Base-by-base conservation (phyloP, 169 alveolate species). In the Plasmodium vivax region DNA sequence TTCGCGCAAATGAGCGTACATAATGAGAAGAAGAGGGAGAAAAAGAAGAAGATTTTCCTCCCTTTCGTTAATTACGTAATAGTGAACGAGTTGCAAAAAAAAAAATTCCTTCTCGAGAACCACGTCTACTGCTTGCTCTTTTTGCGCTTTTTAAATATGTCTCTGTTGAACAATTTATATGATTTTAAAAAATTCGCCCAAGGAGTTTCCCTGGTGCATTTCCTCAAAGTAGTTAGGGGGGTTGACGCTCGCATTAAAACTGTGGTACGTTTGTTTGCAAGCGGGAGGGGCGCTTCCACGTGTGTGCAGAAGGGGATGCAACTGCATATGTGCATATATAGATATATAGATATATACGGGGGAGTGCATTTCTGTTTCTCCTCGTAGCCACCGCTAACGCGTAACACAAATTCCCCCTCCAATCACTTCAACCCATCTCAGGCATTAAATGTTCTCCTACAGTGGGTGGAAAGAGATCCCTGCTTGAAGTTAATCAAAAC, bases 41-140 rank as follows among this genome's bases (percentile, higher is more conserved):
- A 45, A 34, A 51, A 85, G 68, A 14, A n/a, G 56, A 47, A 90
- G 4, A 8, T 41, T 90, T 14, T 72, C 5, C 32, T 41, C 30
- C 58, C 75, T 12, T 62, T 80, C 38, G 27, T 90, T 80, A 10
- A 80, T 36, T 80, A 79, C 68, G 32, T 90, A 9, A 90, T 90
- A 45, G 23, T 3, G 54, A 30, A 90, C 36, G 94, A 90, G 72
- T 58, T 90, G 54, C 68, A 79, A 79, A 62, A 80, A 4, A 90
- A 79, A 62, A n/a, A 14, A n/a, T 90, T 80, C 73, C 47, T 90
- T n/a, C 85, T 90, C 47, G 75, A 80, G 54, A 90, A 90, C 36
- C 43, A 62, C 54, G 68, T 90, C 34, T 90, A 56, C 73, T 90
- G 51, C 47, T 62, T 90, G 45, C 47, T 19, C 71, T 90, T 90